Percentiles rank a stretch among this genome's conserved stretches.
Conservation (phyloP, 148 eudicot species). For the Rheum nobile region DNA sequence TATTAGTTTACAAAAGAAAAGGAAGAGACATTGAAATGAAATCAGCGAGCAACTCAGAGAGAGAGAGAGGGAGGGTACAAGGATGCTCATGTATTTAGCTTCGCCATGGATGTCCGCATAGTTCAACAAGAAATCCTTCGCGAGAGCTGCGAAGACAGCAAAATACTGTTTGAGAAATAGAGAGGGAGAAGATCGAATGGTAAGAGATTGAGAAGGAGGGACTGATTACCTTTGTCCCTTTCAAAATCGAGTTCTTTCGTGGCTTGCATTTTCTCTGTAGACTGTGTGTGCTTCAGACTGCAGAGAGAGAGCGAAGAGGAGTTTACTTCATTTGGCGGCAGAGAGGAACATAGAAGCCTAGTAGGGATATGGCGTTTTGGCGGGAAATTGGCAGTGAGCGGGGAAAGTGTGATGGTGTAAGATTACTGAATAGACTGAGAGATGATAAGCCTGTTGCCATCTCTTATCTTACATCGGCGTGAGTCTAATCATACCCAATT, state of each 20-base stretch:
- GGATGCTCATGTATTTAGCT: slow-evolving; percentile 61
- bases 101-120: slow-evolving; percentile 71
- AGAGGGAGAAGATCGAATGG: background rate
- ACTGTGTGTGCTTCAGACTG: slow-evolving; percentile 4
- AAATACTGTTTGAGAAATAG: background rate
- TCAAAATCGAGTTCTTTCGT: slow-evolving; percentile 49
- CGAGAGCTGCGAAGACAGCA: slow-evolving; percentile 31
- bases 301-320: background rate
- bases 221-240: slow-evolving; percentile 42
- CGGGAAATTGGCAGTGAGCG: slow-evolving; percentile 12
- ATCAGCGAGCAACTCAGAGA: background rate
- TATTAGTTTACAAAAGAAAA: background rate
- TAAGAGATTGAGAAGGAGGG: background rate
- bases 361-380: slow-evolving; percentile 14
- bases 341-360: background rate
- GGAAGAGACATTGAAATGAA: background rate
- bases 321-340: slow-evolving; percentile 40
- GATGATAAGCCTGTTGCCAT: too few relatives aligned
- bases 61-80: slow-evolving; percentile 27
- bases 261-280: slow-evolving; percentile 20
- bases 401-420: background rate
- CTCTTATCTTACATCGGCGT: too few relatives aligned
- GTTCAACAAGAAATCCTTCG: slow-evolving; percentile 58
- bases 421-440: too few relatives aligned
- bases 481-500: too few relatives aligned